Base-by-base conservation (phyloP, 2,329 filamentous ascomycete genomes). In the Cadophora malorum region DNA sequence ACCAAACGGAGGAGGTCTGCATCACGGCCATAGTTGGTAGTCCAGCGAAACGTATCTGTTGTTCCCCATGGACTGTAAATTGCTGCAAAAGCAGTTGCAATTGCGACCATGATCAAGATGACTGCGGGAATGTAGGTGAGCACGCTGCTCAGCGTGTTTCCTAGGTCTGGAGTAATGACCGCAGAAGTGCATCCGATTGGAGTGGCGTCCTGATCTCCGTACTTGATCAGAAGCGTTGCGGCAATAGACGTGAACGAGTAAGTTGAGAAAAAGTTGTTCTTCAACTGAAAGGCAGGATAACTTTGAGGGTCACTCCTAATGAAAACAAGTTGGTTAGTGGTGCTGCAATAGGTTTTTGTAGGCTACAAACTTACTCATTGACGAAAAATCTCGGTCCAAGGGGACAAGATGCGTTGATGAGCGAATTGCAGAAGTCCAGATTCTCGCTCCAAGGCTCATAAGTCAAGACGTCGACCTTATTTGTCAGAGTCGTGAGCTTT, bases 21-120 rank as follows among this genome's bases (percentile, higher is more conserved):
- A 74, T 99, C 96, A 73, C 95, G 89, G 45, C 96, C 96, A 78
- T 97, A 98, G 78, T 99, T 99, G 76, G 93, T 96, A n/a, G 93
- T 94, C 94, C 95, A 99, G 73, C 92, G 90, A 78, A 98, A 98
- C 23, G 95, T 85, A 77, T 99, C 92, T 8, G 88, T 88, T 1
- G 93, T 92, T 23, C 96, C 96, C 95, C 96, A 99, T 0, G 96
- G 96, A 76, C 94, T 97, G 77, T 89, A 95, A 47, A 96, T 92
- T 61, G 89, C 92, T 2, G 96, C 94, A 72, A 93, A 89, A 45
- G 94, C 83, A 7, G 95, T 97, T 16, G 94, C 93, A 67, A 94
- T 79, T 1, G 89, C 96, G 56, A 96, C 92, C 50, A 95, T 83
- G 2, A 95, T 81, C 38, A 99, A 84, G 28, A 97, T 87, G 3